Percentiles rank a stretch among this genome's conserved stretches.
These are phyloP conservation scores for Mycena olivaceomarginata DNA, from an alignment of 768 basidiomycete genomes.

Conservation along the genomic window DNA sequence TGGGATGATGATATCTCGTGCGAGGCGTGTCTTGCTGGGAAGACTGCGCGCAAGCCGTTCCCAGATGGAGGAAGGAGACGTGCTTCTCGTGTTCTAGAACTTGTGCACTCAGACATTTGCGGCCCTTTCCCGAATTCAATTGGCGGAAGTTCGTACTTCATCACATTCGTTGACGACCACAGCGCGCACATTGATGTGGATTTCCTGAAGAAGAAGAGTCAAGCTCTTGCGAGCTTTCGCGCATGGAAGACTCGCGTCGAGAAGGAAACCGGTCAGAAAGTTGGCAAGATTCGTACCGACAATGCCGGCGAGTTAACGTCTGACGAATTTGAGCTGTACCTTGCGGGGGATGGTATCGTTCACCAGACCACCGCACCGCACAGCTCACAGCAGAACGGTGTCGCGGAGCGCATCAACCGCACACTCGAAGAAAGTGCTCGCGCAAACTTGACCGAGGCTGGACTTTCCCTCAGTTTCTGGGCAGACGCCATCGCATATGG, in stretches of 20 bases:
- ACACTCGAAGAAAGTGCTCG: slow-evolving; percentile 46
- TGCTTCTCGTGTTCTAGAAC: background rate
- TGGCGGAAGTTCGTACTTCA: background rate
- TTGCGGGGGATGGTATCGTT: slow-evolving; percentile 47
- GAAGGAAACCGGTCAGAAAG: background rate
- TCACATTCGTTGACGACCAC: background rate
- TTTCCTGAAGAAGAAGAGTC: slow-evolving; percentile 4
- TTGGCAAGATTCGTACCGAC: background rate
- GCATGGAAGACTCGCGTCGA: slow-evolving; percentile 1
- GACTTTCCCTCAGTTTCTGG: slow-evolving; percentile 13
- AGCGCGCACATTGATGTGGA: background rate
- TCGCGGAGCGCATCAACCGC: slow-evolving; percentile 54
- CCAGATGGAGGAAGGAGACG: background rate
- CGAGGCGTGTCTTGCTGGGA: background rate
- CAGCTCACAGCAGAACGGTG: slow-evolving; percentile 54
- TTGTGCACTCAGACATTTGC: background rate
- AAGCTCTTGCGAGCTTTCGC: background rate
- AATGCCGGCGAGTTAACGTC: background rate
- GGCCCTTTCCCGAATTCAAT: background rate
- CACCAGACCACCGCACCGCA: slow-evolving; percentile 52
- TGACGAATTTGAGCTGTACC: slow-evolving; percentile 32
- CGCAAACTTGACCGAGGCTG: slow-evolving; percentile 5
- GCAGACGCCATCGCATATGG: slow-evolving; percentile 3
- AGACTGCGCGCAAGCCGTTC: background rate
- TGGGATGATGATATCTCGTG: background rate